Evolutionary conservation across 2,329 filamentous ascomycete genomes (phyloP).

Genomic region (Alternaria sp.): DNA sequence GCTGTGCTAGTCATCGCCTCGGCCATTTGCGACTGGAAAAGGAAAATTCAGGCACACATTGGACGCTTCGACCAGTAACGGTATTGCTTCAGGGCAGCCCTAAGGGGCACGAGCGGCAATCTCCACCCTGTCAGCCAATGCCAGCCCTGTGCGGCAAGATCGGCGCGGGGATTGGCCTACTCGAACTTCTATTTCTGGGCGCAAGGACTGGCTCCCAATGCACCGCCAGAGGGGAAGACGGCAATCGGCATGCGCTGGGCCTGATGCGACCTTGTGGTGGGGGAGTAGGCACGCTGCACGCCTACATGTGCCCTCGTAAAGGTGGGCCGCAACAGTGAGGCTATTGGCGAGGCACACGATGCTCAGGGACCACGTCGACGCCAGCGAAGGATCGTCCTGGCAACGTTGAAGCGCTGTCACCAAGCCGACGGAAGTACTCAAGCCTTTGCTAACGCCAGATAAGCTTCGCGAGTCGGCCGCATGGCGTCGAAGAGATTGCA

Average conservation of each 20-base stretch:
- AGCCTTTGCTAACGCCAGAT: constrained; percentile 28
- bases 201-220: constrained; percentile 25
- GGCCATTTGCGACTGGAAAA: constrained; percentile 13
- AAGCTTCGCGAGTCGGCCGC: constrained; percentile 26
- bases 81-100: constrained; percentile 13
- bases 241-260: constrained; percentile 18
- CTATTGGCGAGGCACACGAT: background rate
- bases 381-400: background rate
- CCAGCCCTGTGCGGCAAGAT: constrained; percentile 30
- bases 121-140: constrained; percentile 35
- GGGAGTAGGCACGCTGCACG: background rate
- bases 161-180: constrained; percentile 29
- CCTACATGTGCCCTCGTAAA: background rate
- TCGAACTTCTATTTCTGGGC: constrained; percentile 38
- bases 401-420: constrained; percentile 21
- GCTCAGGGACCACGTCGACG: background rate
- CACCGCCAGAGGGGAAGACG: constrained; percentile 3
- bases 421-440: constrained; percentile 11
- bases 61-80: constrained; percentile 26
- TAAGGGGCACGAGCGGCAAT: constrained; percentile 38
- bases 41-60: constrained; percentile 22
- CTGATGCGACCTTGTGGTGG: constrained; percentile 2
- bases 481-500: constrained; percentile 22
- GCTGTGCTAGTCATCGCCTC: constrained; percentile 24
- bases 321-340: constrained; percentile 2